Base-by-base conservation (phyloP, 371 early-diverging fungal genomes). In the Apophysomyces variabilis region DNA sequence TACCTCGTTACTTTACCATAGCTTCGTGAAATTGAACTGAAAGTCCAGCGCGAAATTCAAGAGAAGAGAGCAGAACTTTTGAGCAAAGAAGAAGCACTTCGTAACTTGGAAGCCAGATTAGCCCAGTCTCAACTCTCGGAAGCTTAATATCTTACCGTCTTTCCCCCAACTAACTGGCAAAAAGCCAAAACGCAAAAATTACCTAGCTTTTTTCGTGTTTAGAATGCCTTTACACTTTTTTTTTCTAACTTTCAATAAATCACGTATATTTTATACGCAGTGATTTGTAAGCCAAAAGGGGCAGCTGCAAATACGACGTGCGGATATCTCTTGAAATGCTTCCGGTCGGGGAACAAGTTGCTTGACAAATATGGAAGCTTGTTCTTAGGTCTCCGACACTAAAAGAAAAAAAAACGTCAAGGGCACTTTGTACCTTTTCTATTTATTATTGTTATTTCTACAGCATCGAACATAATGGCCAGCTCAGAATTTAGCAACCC, bases 21-120 rank as follows among this genome's bases (percentile, higher is more conserved):
- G 84, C 75, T 86, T 57, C 82, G 85, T 66, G 87, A 85, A 62
- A 85, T 82, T 47, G 87, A 86, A 69, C 67, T 82, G 44, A 83
- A 85, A 69, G 85, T 86, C 9, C 85, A 86, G 68, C 76, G 85
- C 60, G 87, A 85, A 62, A 87, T 85, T 63, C 81, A 83, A 67
- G 86, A 86, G 73, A 86, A 86, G 72, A 68, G 83, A 66, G 83
- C 80, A 67, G 86, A 86, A 66, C 71, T 86, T 26, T 72, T 84
- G 70, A 83, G 75, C 61, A 86, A 86, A 65, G 86, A 86, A 70
- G 86, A 86, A 69, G 83, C 85, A n/a, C 70, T 86, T 36, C 83
- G 86, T 57, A 80, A 67, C 46, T 68, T 86, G 67, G 86, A 86
- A 66, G 80, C 83, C 8, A 77, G 85, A 63, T 67, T 84, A 54